Evolutionary conservation across 129 eudicot species (phyloP).

Genomic region (Ambrosia trifida): DNA sequence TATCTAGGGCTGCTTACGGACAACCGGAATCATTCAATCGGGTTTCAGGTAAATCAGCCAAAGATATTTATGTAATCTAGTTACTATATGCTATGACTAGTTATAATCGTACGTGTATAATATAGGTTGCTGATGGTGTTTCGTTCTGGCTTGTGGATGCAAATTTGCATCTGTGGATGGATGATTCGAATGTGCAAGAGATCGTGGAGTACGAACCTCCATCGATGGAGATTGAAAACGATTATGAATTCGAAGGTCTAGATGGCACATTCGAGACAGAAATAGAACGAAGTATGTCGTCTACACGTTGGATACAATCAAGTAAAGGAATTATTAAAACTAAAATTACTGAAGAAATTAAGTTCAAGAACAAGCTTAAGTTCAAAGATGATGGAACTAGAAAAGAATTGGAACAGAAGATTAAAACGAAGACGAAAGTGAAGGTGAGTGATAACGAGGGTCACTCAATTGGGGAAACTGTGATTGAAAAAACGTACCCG

Average conservation of each 20-base stretch:
- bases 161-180: slow-evolving; percentile 75
- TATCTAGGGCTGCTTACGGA: slow-evolving; percentile 61
- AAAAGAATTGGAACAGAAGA: slow-evolving; percentile 42
- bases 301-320: slow-evolving; percentile 47
- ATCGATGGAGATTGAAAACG: slow-evolving; percentile 21
- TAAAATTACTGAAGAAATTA: slow-evolving; percentile 23
- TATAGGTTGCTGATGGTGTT: slow-evolving; percentile 44
- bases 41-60: slow-evolving; percentile 23
- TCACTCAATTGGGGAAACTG: slow-evolving; percentile 11
- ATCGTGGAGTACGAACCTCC: slow-evolving; percentile 32
- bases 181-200: slow-evolving; percentile 35
- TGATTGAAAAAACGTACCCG: slow-evolving; percentile 45
- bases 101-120: too few relatives aligned
- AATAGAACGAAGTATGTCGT: slow-evolving; percentile 40
- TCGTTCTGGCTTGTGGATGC: slow-evolving; percentile 78
- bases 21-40: slow-evolving; percentile 46
- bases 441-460: slow-evolving; percentile 35
- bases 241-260: slow-evolving; percentile 24
- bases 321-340: slow-evolving; percentile 50
- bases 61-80: too few relatives aligned
- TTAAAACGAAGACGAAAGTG: slow-evolving; percentile 44
- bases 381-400: slow-evolving; percentile 37
- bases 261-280: slow-evolving; percentile 58
- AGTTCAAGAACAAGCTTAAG: slow-evolving; percentile 49
- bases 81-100: too few relatives aligned